Base-by-base conservation (phyloP, 257 asterid species). In the Misopates orontium region DNA sequence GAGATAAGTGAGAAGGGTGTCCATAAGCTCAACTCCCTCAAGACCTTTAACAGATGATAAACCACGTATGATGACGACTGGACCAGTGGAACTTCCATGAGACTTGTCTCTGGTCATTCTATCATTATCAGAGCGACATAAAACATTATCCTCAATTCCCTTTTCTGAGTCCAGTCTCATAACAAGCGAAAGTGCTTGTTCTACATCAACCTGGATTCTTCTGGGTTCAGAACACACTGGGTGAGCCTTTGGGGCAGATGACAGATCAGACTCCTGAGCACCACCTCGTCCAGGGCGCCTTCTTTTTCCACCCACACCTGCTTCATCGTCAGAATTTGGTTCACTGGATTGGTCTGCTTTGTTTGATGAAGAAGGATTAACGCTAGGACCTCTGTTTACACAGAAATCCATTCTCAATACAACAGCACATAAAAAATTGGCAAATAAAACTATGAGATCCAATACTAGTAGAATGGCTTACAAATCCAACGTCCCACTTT, bases 1-100 rank as follows among this genome's bases (percentile, higher is more conserved):
- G 56, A 94, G 95, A 69, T 94, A 94, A 45, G 97, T 90, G 56
- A 90, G 77, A 71, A 90, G 90, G 9, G 96, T 90, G 81, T 94
- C 99, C 31, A 94, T 85, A 62, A 94, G 90, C 78, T 94, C 99
- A 61, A 77, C 71, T 53, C 99, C 99, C 77, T 94, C 99, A 10
- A 94, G 95, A 67, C 99, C 99, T 75, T 86, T 94, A 19, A 90
- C 75, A 28, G 96, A 69, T 71, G 74, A 82, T 68, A 79, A 80
- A 62, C 99, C 99, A 17, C 96, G 84, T 53, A 94, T 66, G 18
- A 94, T 94, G 60, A 90, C 73, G 57, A 90, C 95, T 10, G 96
- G 99, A 49, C 99, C 97, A 70, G 92, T 80, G 66, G 96, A 86
- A 82, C 87, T 79, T 59, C 85, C 89, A 72, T 87, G 89, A 71